Evolutionary conservation across 2,329 filamentous ascomycete genomes (phyloP), one percentile per base, ranked within the genome.

Genomic region (Paecilomyces sp.): DNA sequence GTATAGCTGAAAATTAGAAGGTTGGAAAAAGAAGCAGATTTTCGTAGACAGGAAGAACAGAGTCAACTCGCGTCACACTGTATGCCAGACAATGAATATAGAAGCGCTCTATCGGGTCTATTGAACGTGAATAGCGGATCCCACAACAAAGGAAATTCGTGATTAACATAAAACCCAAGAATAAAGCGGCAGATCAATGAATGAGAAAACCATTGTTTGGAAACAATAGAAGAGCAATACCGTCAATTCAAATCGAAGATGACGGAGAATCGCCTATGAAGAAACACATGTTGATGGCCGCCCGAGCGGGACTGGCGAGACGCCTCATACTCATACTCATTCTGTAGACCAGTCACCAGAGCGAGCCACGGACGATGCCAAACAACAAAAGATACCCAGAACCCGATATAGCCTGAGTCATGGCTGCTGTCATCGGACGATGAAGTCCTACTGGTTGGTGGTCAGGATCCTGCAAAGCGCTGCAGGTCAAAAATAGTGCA

Each of bases 401-500:
- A 8, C 15, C n/a, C 36, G 15, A 18, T 47, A 47, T 47, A 47
- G 41, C 9, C 18, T 58, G 25, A 24, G 28, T 25, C 18, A 8
- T 52, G 18, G 4, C 55, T 68, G 72, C 71, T 72, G 68, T 70
- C 64, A 47, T 66, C 54, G 60, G 57, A 65, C 58, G 60, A 60
- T 57, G 58, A 57, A 58, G 54, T 61, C 25, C 63, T 53, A 60
- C 58, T 61, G 58, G 59, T 58, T 62, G 30, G 51, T 60, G 30
- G 58, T n/a, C 57, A 51, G 61, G 59, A 61, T 25, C 63, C 61
- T 63, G 60, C 57, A 66, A 60, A 64, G 61, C 63, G 63, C 65
- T 61, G 53, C 50, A 54, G 24, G 58, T 63, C 70, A 68, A 70
- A 71, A 66, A 64, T 70, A 69, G 67, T 36, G 58, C 58, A 9